Evolutionary conservation across 495 filamentous ascomycete species (phyloP).

Genomic region (Xylaria telfairii): DNA sequence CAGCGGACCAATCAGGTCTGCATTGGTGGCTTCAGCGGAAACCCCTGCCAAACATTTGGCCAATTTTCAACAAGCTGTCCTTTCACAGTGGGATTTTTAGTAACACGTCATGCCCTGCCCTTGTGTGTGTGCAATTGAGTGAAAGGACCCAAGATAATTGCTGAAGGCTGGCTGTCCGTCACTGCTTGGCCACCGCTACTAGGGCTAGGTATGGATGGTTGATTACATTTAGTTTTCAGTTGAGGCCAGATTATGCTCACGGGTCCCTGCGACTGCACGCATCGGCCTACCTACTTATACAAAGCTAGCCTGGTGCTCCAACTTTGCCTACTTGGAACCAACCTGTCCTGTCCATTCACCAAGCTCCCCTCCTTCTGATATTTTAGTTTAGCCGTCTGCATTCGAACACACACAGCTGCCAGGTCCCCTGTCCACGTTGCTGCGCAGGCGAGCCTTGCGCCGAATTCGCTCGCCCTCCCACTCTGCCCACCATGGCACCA

Average conservation of each 20-base stretch:
- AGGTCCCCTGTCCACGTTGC: constrained; percentile 21
- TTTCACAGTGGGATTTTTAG: constrained; percentile 31
- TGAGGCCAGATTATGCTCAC: constrained; percentile 40
- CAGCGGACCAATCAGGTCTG: constrained; percentile 38
- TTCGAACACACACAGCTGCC: constrained; percentile 27
- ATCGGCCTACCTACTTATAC: constrained; percentile 30
- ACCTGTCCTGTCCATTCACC: background rate
- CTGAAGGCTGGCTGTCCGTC: background rate
- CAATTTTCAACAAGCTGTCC: constrained; percentile 39
- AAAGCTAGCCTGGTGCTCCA: constrained; percentile 18
- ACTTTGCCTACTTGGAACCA: too few relatives aligned
- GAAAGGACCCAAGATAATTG: constrained; percentile 1
- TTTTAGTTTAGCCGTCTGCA: constrained; percentile 21
- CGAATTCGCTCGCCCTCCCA: constrained; percentile 32
- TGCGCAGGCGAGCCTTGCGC: constrained; percentile 35
- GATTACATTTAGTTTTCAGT: constrained; percentile 13
- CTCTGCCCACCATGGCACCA: constrained; percentile 50
- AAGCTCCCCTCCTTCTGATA: background rate
- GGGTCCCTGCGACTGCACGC: constrained; percentile 17
- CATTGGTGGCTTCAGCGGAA: constrained; percentile 38
- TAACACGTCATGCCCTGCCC: constrained; percentile 29
- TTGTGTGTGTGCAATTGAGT: constrained; percentile 17
- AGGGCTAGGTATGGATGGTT: too few relatives aligned
- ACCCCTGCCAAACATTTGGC: constrained; percentile 32
- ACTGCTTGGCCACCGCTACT: constrained; percentile 13